phyloP scores from a whole-genome alignment of 306 rosid species.

The Medicago truncatula region MtrunA17r5.0-ANR NC_053044.1:51045001-51045500 shows the following conservation, averaged over 20 bases:
- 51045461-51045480: not conserved
- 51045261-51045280: slow-evolving; percentile 44
- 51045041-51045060: slow-evolving; percentile 60
- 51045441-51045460: not conserved
- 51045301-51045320: slow-evolving; percentile 27
- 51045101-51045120: not conserved
- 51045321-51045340: slow-evolving; percentile 26
- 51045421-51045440: slow-evolving; percentile 20
- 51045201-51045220: slow-evolving; percentile 48
- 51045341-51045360: slow-evolving; percentile 33
- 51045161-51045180: slow-evolving; percentile 43
- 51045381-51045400: slow-evolving; percentile 46
- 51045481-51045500: slow-evolving; percentile 3
- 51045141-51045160: slow-evolving; percentile 27
- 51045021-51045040: slow-evolving; percentile 67
- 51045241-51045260: slow-evolving; percentile 38
- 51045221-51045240: slow-evolving; percentile 42
- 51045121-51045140: slow-evolving; percentile 5
- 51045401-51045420: slow-evolving; percentile 41
- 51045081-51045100: slow-evolving; percentile 63
- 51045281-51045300: slow-evolving; percentile 43
- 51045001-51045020: slow-evolving; percentile 30
- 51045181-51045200: slow-evolving; percentile 53
- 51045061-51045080: slow-evolving; percentile 59
- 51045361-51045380: slow-evolving; percentile 70